phyloP scores from a whole-genome alignment of 257 asterid genomes.

The Nemophila menziesii region DNA sequence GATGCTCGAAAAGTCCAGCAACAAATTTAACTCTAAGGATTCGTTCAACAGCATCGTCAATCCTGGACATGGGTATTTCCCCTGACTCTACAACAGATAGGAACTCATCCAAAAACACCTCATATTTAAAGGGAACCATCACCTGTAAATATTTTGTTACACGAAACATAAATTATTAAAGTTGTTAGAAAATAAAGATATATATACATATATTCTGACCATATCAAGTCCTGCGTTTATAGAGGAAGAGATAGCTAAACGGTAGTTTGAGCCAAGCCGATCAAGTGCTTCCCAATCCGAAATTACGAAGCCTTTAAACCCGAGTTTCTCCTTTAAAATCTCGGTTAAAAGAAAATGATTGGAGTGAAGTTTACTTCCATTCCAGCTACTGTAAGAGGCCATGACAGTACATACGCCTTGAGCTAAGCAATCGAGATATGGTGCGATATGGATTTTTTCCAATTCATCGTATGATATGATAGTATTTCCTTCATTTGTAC shows the following conservation, averaged over 20 bases:
- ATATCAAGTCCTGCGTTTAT: conserved; percentile 40
- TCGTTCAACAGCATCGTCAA: conserved; percentile 92
- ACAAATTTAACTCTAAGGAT: conserved; percentile 82
- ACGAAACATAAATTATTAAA: conserved; percentile 14
- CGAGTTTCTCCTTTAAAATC: conserved; percentile 69
- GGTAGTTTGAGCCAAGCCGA: conserved; percentile 65
- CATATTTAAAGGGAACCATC: conserved; percentile 89
- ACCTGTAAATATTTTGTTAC: conserved; percentile 45
- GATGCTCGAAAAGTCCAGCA: conserved; percentile 78
- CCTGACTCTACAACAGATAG: conserved; percentile 66
- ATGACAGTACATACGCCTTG: conserved; percentile 81
- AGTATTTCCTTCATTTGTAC: conserved; percentile 73
- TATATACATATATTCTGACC: conserved; percentile 3
- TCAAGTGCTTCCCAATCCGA: conserved; percentile 80
- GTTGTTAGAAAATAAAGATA: conserved; percentile 7
- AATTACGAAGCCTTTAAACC: conserved; percentile 81
- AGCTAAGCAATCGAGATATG: conserved; percentile 61
- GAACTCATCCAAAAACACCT: conserved; percentile 68
- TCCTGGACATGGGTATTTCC: conserved; percentile 69
- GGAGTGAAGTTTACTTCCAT: conserved; percentile 49
- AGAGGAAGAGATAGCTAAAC: conserved; percentile 33
- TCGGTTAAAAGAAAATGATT: conserved; percentile 54
- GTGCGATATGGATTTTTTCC: conserved; percentile 68
- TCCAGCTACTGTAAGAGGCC: conserved; percentile 90
- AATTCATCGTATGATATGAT: conserved; percentile 48